Base-by-base conservation (phyloP, 2,329 filamentous ascomycete genomes). In the Xylariaceae sp. region DNA sequence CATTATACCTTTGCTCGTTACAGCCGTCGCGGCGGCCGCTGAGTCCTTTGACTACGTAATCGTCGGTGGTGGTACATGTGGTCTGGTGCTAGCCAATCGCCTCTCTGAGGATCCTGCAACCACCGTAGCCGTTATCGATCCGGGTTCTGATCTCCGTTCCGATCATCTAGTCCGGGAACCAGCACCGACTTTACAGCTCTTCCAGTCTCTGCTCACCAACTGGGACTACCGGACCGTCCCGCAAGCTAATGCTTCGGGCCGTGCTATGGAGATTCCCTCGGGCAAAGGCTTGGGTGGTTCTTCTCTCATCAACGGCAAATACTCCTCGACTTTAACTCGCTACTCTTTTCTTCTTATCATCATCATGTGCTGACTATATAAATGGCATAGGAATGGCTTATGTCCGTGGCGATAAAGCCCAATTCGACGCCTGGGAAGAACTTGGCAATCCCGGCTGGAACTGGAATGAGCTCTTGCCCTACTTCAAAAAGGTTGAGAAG, bases 31-130 rank as follows among this genome's bases (percentile, higher is more conserved):
- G 27, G 3, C 40, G 32, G 22, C 36, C 14, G 19, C 16, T 23
- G 17, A 43, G 17, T 38, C 50, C 21, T 34, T 42, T 22, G 49
- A 52, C 36, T 52, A 52, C 39, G 29, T 52, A 29, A 42, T 52
- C 37, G 42, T 46, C 21, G 49, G 49, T 22, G 46, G 49, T 11
- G 49, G 49, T 22, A 52, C 46, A 20, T 43, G 37, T 2, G 49
- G 46, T 11, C 46, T 52, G 6, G 43, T 52, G 10, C 37, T 52
- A 4, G 49, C 49, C 6, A 52, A 47, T 41, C 39, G 49, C 2
- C 41, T 52, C 5, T 52, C 49, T 21, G 47, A 52, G 40, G 45
- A 49, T 21, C 44, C 49, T 20, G 33, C 40, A 39, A 40, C 44
- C 22, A 37, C 48, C 12, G 49, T 52, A 3, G 32, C 48, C 11